Base-by-base conservation (phyloP, 2,329 filamentous ascomycete genomes). In the Colletotrichum eremochloae region DNA sequence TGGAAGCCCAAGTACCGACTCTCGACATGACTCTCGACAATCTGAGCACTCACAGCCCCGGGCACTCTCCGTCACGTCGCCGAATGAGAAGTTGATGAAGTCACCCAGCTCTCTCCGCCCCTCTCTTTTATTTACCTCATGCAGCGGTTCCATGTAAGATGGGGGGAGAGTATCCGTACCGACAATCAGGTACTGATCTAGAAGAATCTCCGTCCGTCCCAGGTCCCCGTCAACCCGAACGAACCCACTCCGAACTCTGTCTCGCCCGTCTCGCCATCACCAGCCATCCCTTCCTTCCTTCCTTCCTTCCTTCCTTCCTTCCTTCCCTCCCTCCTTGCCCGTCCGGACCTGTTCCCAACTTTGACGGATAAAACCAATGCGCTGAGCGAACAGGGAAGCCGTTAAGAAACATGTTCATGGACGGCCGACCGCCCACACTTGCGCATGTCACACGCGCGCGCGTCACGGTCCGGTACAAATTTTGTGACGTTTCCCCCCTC, bases 121-220 rank as follows among this genome's bases (percentile, higher is more conserved):
- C 33, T 44, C 53, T 40, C 20, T 5, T 15, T 15, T 38, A 40
- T 57, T 24, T 67, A 56, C n/a, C 56, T 62, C 63, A 56, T 40
- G 63, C 57, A 63, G 33, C 62, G 42, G 46, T 40, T 52, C 62
- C 63, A 67, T 67, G 63, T 55, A 67, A 18, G 29, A 14, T 29
- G 18, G 38, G 5, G 56, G 33, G 11, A n/a, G 36, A 2, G 33
- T 1, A 11, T 40, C 33, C 20, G 33, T 57, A 71, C 64, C 68
- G 68, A 68, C 64, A 71, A 71, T 71, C 68, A 71, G 57, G 64
- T 42, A 63, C 68, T 52, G 50, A 71, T 68, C 57, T 50, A 71
- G 68, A 63, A 71, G 57, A 57, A 63, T 65, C 53, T 71, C 68
- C 68, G 68, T 68, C 63, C 68, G 63, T 42, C 63, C 56, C 40